These are phyloP conservation scores for Dillenia turbinata DNA, from an alignment of 164 flowering plant genomes.

Conservation along the genomic window DNA sequence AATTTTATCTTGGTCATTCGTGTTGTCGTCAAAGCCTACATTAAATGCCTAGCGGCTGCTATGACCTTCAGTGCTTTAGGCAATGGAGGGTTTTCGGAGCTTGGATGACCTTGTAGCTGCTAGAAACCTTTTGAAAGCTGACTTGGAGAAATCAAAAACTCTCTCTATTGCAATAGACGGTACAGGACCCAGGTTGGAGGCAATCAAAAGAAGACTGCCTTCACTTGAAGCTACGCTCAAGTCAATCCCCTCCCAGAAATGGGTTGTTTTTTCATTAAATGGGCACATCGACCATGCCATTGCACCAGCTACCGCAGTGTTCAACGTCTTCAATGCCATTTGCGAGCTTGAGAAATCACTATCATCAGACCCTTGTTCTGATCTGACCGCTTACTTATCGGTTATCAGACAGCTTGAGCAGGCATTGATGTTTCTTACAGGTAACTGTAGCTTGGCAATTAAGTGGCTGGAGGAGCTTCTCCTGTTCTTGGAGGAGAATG, in stretches of 20 bases:
- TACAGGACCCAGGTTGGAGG: slow-evolving; percentile 65
- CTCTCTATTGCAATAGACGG: slow-evolving; percentile 48
- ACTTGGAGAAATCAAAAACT: slow-evolving; percentile 71
- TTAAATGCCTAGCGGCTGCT: too few relatives aligned
- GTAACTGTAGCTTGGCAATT: slow-evolving; percentile 77
- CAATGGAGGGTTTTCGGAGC: slow-evolving; percentile 4
- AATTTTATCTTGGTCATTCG: background rate
- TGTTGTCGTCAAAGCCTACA: background rate
- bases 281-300: slow-evolving; percentile 83
- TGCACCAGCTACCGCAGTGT: slow-evolving; percentile 85
- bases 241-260: slow-evolving; percentile 67
- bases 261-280: slow-evolving; percentile 64
- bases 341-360: slow-evolving; percentile 74
- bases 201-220: slow-evolving; percentile 58
- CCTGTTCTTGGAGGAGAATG: slow-evolving; percentile 68
- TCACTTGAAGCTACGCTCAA: slow-evolving; percentile 64
- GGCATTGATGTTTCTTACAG: slow-evolving; percentile 68
- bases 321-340: slow-evolving; percentile 89
- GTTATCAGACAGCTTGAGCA: slow-evolving; percentile 73
- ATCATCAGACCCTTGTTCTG: slow-evolving; percentile 57
- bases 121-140: slow-evolving; percentile 47
- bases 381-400: slow-evolving; percentile 62
- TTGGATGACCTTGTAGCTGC: slow-evolving; percentile 53
- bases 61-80: too few relatives aligned
- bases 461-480: slow-evolving; percentile 91